Evolutionary conservation across 345 rosid genomes (phyloP).

Genomic region (Sisymbrium altissimum): DNA sequence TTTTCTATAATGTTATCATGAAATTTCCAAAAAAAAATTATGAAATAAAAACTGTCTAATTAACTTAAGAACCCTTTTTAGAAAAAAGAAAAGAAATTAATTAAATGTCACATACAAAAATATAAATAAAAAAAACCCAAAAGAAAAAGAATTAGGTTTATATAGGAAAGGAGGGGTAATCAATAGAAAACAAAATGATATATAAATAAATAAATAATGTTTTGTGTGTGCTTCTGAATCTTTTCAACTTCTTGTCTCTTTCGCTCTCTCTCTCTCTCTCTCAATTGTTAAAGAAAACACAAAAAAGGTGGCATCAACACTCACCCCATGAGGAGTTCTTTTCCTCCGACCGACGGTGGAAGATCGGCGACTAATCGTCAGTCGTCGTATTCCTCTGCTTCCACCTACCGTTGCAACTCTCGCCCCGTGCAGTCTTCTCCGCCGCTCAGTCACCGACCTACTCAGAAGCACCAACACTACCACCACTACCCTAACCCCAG

Average conservation of each 20-base stretch:
- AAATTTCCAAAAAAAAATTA: too few species aligned
- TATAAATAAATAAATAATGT: background rate
- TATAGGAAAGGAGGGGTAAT: too few species aligned
- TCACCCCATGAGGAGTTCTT: conserved; percentile 24
- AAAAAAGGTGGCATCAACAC: conserved; percentile 17
- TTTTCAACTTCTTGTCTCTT: conserved; percentile 12
- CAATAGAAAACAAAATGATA: too few species aligned
- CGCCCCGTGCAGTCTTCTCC: background rate
- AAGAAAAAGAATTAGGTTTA: too few species aligned
- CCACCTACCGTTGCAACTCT: background rate
- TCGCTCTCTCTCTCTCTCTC: background rate
- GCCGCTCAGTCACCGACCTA: conserved; percentile 10
- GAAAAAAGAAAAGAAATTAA: too few species aligned
- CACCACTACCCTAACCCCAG: conserved; percentile 18
- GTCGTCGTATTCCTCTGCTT: background rate
- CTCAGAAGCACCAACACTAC: background rate
- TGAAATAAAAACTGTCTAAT: too few species aligned
- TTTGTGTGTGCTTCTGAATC: background rate
- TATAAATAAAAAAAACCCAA: too few species aligned
- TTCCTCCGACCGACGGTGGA: conserved; percentile 15
- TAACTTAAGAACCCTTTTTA: too few species aligned
- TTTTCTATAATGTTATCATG: too few species aligned
- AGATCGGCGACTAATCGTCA: conserved; percentile 20
- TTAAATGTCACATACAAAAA: too few species aligned
- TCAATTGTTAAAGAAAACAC: background rate